Conservation (phyloP, 1,139 yeast species). For the Saccharomyces hybrid region DNA sequence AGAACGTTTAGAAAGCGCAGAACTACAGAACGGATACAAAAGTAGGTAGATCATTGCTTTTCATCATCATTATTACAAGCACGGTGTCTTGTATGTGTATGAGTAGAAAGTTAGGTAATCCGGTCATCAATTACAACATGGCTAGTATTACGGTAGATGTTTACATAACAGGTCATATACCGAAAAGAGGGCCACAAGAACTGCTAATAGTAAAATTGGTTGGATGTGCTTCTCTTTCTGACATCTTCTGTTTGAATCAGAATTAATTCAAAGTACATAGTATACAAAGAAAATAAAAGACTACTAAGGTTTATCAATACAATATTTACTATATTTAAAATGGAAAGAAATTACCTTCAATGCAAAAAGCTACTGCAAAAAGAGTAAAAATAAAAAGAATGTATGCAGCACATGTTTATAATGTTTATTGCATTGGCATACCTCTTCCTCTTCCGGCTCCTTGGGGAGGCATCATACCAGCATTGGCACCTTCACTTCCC, state of each 20-base stretch:
- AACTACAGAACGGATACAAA: not conserved
- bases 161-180: too few relatives aligned
- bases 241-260: not conserved
- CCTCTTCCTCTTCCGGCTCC: slow-evolving; percentile 61
- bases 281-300: not conserved
- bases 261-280: not conserved
- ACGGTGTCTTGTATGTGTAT: not conserved
- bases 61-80: not conserved
- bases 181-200: too few relatives aligned
- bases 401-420: slow-evolving; percentile 26
- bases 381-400: slow-evolving; percentile 53
- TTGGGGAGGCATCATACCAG: slow-evolving; percentile 43
- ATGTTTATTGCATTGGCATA: slow-evolving; percentile 35
- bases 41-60: not conserved
- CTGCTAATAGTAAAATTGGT: too few relatives aligned
- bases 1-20: not conserved
- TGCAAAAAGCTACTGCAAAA: slow-evolving; percentile 35
- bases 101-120: not conserved
- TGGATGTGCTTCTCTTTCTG: too few relatives aligned
- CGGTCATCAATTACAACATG: not conserved
- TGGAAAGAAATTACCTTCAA: slow-evolving; percentile 65
- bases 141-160: too few relatives aligned
- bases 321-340: slow-evolving; percentile 43
- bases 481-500: slow-evolving; percentile 49
- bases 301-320: not conserved